Evolutionary conservation across 345 rosid species (phyloP).

Genomic region (Iberis pinnata): DNA sequence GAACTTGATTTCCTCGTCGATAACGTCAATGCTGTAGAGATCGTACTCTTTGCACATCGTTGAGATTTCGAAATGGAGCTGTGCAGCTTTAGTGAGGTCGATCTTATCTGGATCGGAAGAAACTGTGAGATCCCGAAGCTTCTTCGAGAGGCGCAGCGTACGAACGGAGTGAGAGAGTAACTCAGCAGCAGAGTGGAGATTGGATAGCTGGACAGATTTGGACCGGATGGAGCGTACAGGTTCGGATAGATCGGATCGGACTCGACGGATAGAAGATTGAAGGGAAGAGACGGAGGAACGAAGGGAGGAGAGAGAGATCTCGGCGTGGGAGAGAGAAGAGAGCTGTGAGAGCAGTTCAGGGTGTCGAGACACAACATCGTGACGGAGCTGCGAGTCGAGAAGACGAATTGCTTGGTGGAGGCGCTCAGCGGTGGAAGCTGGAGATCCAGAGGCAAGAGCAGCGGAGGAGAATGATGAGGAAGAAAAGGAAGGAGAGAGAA

Average conservation of each 20-base stretch:
- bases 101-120: conserved; percentile 59
- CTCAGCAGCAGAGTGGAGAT: conserved; percentile 64
- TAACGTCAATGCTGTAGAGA: conserved; percentile 56
- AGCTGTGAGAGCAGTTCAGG: conserved; percentile 74
- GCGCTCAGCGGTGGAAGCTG: conserved; percentile 96
- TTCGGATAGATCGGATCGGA: conserved; percentile 84
- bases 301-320: conserved; percentile 71
- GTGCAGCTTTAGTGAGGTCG: conserved; percentile 94
- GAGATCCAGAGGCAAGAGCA: conserved; percentile 96
- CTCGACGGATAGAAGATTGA: conserved; percentile 71
- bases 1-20: conserved; percentile 67
- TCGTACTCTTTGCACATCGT: conserved; percentile 72
- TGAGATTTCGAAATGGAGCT: conserved; percentile 71
- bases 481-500: conserved; percentile 85
- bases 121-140: conserved; percentile 70
- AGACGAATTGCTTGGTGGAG: conserved; percentile 92
- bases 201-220: conserved; percentile 61
- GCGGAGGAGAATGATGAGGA: conserved; percentile 87
- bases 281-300: conserved; percentile 83
- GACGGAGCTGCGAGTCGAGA: conserved; percentile 86
- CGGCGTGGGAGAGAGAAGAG: conserved; percentile 81
- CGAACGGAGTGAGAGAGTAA: conserved; percentile 80
- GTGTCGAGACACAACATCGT: conserved; percentile 86
- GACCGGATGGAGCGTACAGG: conserved; percentile 63
- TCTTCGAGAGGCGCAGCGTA: conserved; percentile 55